Conservation (phyloP, 148 eudicot genomes). For the Tetragonia tetragonoides region DNA sequence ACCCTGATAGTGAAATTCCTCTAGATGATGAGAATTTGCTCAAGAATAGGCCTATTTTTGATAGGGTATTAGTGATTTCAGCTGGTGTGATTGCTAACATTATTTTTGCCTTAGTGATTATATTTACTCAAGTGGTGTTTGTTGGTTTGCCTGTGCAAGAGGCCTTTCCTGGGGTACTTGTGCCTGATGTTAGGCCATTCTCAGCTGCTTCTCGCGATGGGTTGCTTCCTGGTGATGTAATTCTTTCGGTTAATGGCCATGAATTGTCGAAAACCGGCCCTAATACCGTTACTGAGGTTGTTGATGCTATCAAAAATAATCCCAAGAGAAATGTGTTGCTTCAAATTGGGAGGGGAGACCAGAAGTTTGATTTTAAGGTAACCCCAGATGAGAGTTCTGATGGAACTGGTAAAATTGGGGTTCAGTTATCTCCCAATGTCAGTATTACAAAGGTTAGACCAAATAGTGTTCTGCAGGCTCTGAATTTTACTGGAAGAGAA, state of each 20-base stretch:
- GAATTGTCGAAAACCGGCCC: constrained; percentile 56
- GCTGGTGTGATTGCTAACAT: constrained; percentile 96
- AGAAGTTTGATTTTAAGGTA: constrained; percentile 52
- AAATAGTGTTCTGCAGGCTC: constrained; percentile 47
- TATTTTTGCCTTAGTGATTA: constrained; percentile 71
- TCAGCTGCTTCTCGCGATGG: constrained; percentile 93
- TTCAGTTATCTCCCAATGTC: constrained; percentile 78
- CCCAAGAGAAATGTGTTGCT: constrained; percentile 67
- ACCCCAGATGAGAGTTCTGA: constrained; percentile 76
- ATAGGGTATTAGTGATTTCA: constrained; percentile 79
- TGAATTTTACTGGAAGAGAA: constrained; percentile 62
- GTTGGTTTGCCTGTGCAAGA: constrained; percentile 98
- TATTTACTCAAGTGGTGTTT: constrained; percentile 66
- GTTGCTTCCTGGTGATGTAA: constrained; percentile 79
- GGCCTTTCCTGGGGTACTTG: constrained; percentile 85
- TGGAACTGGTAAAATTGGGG: constrained; percentile 91
- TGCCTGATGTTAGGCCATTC: constrained; percentile 78
- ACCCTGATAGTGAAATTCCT: constrained; percentile 92
- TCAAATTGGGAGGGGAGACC: constrained; percentile 48
- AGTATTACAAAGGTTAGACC: constrained; percentile 58
- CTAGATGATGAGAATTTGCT: constrained; percentile 81
- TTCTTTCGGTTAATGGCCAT: constrained; percentile 58
- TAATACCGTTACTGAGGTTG: constrained; percentile 63
- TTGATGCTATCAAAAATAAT: constrained; percentile 62
- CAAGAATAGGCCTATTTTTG: constrained; percentile 82